Evolutionary conservation across 2,329 filamentous ascomycete species (phyloP), one percentile per base, ranked within the genome.

Genomic region (Ophiocordyceps sinensis): DNA sequence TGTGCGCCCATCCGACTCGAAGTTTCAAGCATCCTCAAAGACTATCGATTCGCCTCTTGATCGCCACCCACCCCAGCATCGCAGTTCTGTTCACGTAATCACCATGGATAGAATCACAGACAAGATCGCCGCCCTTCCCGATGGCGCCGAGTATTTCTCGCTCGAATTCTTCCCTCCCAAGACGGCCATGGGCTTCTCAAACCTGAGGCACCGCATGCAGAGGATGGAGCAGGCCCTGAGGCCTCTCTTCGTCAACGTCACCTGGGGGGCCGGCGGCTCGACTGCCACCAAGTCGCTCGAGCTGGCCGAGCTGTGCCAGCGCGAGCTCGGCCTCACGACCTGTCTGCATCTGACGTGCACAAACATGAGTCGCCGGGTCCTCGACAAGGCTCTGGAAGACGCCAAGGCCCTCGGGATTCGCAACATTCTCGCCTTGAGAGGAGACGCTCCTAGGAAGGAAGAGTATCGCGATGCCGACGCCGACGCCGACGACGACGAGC

Each of bases 141-240:
- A 81, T 48, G 77, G 85, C 62, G 75, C 77, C 49, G 79, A 75
- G 59, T 96, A 91, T 70, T 94, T 94, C 65, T 96, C 91, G 38
- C 81, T 96, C 63, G 91, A 98, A 67, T 98, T 98, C 77, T 98
- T 98, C 67, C 91, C 91, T 50, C 91, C 91, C 47, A 98, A 96
- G 70, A 98, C 91, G 37, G 73, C 82, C 46, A 94, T 94, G 79
- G 91, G 91, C 49, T 93, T 91, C 54, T 82, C 85, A 47, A 98
- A 98, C 61, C 77, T 98, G 42, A 84, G 89, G 58, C 84, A 85
- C 49, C 87, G 91, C 57, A 77, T 98, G 44, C 84, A 93, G 60
- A 86, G 91, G 58, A 96, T 98, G 91, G 80, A 91, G 39, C 79
- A 85, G 48, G 88, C 86, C 13, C 71, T 98, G 44, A 82, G 85